Percentiles rank a stretch among this genome's conserved stretches.
phyloP scores from a whole-genome alignment of 2,329 filamentous ascomycete species.

The Ophiostoma sp. region DNA sequence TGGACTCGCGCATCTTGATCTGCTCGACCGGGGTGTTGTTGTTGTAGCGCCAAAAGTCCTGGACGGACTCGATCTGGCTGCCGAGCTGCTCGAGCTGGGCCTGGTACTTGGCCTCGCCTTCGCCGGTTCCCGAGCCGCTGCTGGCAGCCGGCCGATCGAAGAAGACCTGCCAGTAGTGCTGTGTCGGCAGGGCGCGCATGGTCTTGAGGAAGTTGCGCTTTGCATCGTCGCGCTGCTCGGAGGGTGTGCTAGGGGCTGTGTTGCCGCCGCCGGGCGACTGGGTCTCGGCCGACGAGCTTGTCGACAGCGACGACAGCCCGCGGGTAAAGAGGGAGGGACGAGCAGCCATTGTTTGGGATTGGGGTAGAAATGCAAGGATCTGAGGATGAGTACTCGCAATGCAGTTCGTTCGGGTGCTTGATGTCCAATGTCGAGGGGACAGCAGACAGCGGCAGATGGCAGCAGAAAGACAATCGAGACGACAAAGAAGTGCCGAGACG shows the following conservation, averaged over 20 bases:
- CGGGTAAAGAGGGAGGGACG: constrained; percentile 57
- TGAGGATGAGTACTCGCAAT: not conserved
- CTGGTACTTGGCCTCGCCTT: constrained; percentile 42
- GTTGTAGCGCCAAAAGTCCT: constrained; percentile 79
- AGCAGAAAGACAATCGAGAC: too few relatives aligned
- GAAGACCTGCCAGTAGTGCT: constrained; percentile 74
- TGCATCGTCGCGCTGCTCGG: constrained; percentile 67
- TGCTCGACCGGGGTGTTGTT: constrained; percentile 74
- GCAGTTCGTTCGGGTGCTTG: too few relatives aligned
- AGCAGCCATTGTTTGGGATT: constrained; percentile 42
- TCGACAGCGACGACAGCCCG: constrained; percentile 57
- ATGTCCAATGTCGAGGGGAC: too few relatives aligned
- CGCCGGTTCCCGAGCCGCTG: not conserved
- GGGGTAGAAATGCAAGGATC: not conserved
- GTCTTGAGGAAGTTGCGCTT: constrained; percentile 78
- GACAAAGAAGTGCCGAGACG: not conserved
- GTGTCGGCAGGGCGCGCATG: constrained; percentile 65
- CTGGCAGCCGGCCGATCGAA: constrained; percentile 46
- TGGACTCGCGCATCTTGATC: constrained; percentile 69
- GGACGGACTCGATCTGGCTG: constrained; percentile 66
- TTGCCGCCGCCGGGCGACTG: constrained; percentile 58
- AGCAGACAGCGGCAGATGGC: too few relatives aligned
- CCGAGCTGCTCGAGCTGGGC: constrained; percentile 57
- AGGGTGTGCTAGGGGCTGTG: constrained; percentile 53
- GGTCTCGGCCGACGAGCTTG: constrained; percentile 46